Evolutionary conservation across 768 basidiomycete genomes (phyloP), one percentile per base, ranked within the genome.

Genomic region (Mycena indigotica): DNA sequence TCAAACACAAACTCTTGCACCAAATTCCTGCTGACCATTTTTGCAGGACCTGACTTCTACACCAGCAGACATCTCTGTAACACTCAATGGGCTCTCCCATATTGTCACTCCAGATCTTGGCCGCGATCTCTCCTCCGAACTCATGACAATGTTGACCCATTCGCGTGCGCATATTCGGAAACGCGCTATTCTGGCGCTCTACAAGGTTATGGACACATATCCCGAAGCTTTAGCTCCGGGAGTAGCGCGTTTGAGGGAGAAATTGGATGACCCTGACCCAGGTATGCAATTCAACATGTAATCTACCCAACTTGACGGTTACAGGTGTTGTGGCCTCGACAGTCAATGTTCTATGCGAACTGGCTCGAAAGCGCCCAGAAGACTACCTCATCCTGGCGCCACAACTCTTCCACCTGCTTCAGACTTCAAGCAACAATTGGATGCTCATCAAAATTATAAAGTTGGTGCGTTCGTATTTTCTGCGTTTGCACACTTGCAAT

Each of bases 371-470:
- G 44, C 87, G 87, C 60, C 93, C 95, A 6, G 74, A 77, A 57
- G 89, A 91, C 58, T 95, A 93, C 68, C 79, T 99, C 6, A 79
- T 86, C 3, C 74, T 99, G 38, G 97, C 96, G 2, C 97, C 97
- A 10, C 91, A 91, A 65, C 72, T 98, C 53, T 99, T 98, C 72
- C 93, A 91, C 66, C 81, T 98, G 12, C 76, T 99, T 57, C 97
- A 93, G 0, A 93, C 88, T 2, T 94, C 94, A 12, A 89, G 91
- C 10, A 98, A 99, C 72, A 99, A 99, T 66, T 99, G 97, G 97
- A 96, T 98, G 93, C 82, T 99, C 57, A 99, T 99, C 72, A 99
- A 99, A 75, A 89, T 98, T 53, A 87, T 98, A 70, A 99, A 99
- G 75, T 73, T 98, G 71, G 96, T 95, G 72, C 50, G 6, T 55